Conservation (phyloP, 345 rosid species). For the Lepidium africanum region DNA sequence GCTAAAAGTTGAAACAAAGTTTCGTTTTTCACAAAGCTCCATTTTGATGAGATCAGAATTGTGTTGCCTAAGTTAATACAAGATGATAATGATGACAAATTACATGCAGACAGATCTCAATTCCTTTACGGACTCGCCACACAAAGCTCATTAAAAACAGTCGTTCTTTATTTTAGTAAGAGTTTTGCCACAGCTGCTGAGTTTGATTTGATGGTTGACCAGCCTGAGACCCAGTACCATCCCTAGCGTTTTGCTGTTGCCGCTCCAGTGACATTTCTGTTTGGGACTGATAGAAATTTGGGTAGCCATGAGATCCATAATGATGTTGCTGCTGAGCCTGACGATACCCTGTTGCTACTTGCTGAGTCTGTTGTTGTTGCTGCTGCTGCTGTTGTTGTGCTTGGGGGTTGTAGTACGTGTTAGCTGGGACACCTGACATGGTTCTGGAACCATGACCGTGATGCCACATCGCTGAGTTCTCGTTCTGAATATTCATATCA, state of each 20-base stretch:
- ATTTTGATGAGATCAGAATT: too few relatives aligned
- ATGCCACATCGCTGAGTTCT: slow-evolving; percentile 80
- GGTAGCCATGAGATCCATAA: slow-evolving; percentile 70
- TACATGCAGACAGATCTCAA: slow-evolving; percentile 19
- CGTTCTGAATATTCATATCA: slow-evolving; percentile 41
- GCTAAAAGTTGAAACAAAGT: too few relatives aligned
- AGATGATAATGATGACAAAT: background rate
- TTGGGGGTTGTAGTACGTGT: slow-evolving; percentile 80
- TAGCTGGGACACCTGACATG: slow-evolving; percentile 61
- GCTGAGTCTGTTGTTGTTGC: slow-evolving; percentile 16
- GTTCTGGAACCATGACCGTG: slow-evolving; percentile 77
- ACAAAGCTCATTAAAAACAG: background rate
- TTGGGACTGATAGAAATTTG: slow-evolving; percentile 79
- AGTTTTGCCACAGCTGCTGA: slow-evolving; percentile 85
- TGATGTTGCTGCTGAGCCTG: slow-evolving; percentile 83
- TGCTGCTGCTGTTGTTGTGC: slow-evolving; percentile 52
- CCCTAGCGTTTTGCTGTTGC: slow-evolving; percentile 90
- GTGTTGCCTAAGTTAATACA: background rate
- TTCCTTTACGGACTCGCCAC: slow-evolving; percentile 9
- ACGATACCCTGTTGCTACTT: slow-evolving; percentile 50
- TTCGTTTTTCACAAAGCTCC: too few relatives aligned
- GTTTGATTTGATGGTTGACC: slow-evolving; percentile 80
- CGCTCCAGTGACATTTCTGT: slow-evolving; percentile 73
- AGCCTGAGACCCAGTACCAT: slow-evolving; percentile 50
- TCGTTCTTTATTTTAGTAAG: slow-evolving; percentile 46